Conservation (phyloP, 2,329 filamentous ascomycete genomes). For the Microcyclospora pomicola region DNA sequence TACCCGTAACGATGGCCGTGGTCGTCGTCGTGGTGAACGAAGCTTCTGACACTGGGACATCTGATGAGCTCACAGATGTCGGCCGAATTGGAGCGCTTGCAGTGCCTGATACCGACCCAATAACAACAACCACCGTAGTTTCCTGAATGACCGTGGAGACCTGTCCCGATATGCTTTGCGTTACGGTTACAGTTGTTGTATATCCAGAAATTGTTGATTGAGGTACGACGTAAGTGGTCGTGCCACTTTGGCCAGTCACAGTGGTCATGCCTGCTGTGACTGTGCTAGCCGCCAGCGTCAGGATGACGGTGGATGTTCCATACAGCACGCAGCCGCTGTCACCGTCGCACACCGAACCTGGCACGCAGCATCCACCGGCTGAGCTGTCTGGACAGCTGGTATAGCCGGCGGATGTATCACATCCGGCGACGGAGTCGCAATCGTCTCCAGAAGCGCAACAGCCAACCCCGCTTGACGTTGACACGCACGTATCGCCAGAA, state of each 20-base stretch:
- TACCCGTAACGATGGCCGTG: constrained; percentile 22
- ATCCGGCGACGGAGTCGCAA: constrained; percentile 51
- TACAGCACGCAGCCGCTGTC: constrained; percentile 53
- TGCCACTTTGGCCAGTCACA: constrained; percentile 2
- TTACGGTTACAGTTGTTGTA: constrained; percentile 18
- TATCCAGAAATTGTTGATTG: constrained; percentile 7
- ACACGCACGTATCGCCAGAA: constrained; percentile 50
- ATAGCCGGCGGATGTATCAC: constrained; percentile 43
- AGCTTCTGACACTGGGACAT: constrained; percentile 8
- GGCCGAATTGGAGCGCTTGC: constrained; percentile 6
- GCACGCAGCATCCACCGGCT: constrained; percentile 64
- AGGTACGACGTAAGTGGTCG: constrained; percentile 5
- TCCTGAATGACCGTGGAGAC: constrained; percentile 14
- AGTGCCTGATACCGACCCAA: constrained; percentile 9
- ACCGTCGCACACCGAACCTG: constrained; percentile 50
- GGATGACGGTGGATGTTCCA: constrained; percentile 17
- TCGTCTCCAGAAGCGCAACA: constrained; percentile 55
- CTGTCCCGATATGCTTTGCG: constrained; percentile 8
- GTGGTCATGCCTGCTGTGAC: constrained; percentile 8
- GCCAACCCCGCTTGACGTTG: constrained; percentile 49
- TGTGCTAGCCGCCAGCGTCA: constrained; percentile 12
- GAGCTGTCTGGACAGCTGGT: constrained; percentile 49
- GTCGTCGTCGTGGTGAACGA: constrained; percentile 18
- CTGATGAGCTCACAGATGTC: constrained; percentile 8
- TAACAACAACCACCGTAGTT: constrained; percentile 18